Conservation (phyloP, 2,329 filamentous ascomycete genomes). For the Fusarium torreyae region DNA sequence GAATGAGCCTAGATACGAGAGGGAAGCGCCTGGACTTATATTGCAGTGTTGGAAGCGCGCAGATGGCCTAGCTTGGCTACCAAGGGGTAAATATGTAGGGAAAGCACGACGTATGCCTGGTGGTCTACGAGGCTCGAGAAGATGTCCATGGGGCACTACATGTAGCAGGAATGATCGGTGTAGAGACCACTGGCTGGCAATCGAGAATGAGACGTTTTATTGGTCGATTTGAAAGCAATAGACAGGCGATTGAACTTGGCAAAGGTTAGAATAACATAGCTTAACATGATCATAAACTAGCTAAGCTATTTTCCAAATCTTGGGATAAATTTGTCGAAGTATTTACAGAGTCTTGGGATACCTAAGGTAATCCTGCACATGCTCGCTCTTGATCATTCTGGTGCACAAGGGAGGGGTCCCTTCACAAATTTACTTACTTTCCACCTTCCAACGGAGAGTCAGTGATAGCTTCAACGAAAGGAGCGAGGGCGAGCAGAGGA, state of each 20-base stretch:
- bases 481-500: too few species aligned
- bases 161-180: background rate
- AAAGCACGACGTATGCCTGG: background rate
- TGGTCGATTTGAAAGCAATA: too few species aligned
- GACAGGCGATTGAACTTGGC: background rate
- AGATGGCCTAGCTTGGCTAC: background rate
- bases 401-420: too few species aligned
- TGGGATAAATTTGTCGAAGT: too few species aligned
- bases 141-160: background rate
- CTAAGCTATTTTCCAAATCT: too few species aligned
- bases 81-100: background rate
- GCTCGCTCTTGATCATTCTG: too few species aligned
- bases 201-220: background rate
- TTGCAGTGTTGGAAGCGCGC: conserved; percentile 5
- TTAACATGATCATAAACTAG: too few species aligned
- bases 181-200: background rate
- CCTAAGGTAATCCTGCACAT: too few species aligned
- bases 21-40: conserved; percentile 6
- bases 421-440: too few species aligned
- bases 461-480: too few species aligned
- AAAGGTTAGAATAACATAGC: background rate
- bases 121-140: background rate
- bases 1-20: conserved; percentile 5
- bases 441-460: too few species aligned
- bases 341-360: too few species aligned